phyloP scores from a whole-genome alignment of 2,329 filamentous ascomycete species.

The Aphanoascus verrucosus region DNA sequence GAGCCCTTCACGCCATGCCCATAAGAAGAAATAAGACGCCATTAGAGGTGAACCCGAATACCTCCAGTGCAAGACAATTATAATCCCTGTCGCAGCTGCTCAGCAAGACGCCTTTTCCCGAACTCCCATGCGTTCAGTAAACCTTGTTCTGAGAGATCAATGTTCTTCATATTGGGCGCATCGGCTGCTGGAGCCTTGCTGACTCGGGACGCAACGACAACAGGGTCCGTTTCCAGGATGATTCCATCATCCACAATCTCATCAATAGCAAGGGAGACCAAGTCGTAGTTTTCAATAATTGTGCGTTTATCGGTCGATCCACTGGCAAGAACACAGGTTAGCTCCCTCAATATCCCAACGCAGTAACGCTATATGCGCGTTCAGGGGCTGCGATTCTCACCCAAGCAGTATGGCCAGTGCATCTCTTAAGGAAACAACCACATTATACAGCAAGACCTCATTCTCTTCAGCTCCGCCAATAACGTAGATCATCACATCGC shows the following conservation, averaged over 20 bases:
- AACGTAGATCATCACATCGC: constrained; percentile 92
- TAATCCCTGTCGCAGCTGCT: constrained; percentile 77
- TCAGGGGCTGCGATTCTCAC: constrained; percentile 42
- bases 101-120: constrained; percentile 80
- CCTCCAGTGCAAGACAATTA: constrained; percentile 32
- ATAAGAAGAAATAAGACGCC: constrained; percentile 16
- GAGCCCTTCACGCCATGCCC: constrained; percentile 13
- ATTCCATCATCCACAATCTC: constrained; percentile 94
- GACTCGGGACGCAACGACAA: constrained; percentile 83
- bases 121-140: constrained; percentile 90
- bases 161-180: constrained; percentile 74
- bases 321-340: constrained; percentile 37
- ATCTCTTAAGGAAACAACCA: constrained; percentile 81
- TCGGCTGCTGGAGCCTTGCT: constrained; percentile 87
- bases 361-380: not conserved
- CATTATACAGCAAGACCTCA: constrained; percentile 91
- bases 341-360: not conserved
- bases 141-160: constrained; percentile 91
- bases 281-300: constrained; percentile 96
- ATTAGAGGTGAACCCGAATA: constrained; percentile 17
- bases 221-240: constrained; percentile 92
- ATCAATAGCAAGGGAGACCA: constrained; percentile 86
- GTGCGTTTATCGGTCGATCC: constrained; percentile 96
- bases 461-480: constrained; percentile 89
- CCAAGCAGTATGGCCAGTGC: constrained; percentile 84